A percentile compares a stretch with the other conserved stretches of the same genome.
phyloP scores from a whole-genome alignment of 2,329 filamentous ascomycete species.

The Helotiales sp. region DNA sequence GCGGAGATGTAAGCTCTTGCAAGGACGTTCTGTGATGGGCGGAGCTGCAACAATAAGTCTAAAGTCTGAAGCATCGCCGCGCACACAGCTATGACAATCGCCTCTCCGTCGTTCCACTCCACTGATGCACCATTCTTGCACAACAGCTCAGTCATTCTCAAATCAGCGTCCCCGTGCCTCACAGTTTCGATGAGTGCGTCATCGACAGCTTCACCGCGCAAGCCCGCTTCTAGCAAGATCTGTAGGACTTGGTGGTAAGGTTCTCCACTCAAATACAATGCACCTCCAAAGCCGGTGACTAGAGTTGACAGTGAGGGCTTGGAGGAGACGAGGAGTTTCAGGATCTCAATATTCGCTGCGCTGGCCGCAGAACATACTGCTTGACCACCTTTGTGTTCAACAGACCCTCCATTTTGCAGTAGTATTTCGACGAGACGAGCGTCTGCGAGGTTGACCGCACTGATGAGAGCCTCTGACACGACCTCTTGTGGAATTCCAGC shows the following conservation, averaged over 20 bases:
- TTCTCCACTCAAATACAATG: conserved; percentile 11
- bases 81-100: conserved; percentile 12
- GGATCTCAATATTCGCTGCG: conserved; percentile 11
- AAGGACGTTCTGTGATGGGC: conserved; percentile 9
- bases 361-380: conserved; percentile 13
- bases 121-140: conserved; percentile 13
- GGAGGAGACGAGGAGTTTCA: conserved; percentile 9
- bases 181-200: conserved; percentile 16
- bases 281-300: conserved; percentile 14
- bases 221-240: conserved; percentile 15
- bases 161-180: conserved; percentile 11
- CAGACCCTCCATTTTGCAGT: conserved; percentile 12
- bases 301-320: conserved; percentile 11
- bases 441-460: conserved; percentile 10
- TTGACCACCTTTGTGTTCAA: conserved; percentile 11
- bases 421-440: conserved; percentile 8
- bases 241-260: conserved; percentile 7
- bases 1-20: conserved; percentile 11
- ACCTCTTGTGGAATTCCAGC: neutral
- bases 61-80: conserved; percentile 12
- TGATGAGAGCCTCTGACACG: conserved; percentile 17
- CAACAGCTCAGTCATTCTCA: conserved; percentile 10
- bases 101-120: conserved; percentile 19
- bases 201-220: conserved; percentile 16
- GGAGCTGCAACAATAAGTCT: conserved; percentile 7